These are phyloP conservation scores for Aspergillus brasiliensis DNA, from an alignment of 2,329 filamentous ascomycete species.

Conservation along the genomic window DNA sequence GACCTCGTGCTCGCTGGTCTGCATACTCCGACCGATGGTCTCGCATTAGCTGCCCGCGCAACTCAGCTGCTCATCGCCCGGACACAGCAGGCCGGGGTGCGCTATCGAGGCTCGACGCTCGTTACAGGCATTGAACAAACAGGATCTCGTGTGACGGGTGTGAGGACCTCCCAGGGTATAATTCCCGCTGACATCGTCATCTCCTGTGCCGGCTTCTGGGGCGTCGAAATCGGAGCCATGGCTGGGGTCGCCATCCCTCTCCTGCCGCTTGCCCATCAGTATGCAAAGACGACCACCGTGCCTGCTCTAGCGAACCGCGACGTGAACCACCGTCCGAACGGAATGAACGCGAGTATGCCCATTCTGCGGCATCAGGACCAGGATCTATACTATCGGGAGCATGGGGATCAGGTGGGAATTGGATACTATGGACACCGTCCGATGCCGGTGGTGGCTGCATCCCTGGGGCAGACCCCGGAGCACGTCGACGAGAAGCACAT, in stretches of 20 bases:
- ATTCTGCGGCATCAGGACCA: constrained; percentile 66
- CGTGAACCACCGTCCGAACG: constrained; percentile 48
- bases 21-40: constrained; percentile 62
- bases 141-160: constrained; percentile 57
- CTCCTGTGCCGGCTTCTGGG: constrained; percentile 68
- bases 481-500: constrained; percentile 62
- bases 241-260: constrained; percentile 60
- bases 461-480: constrained; percentile 55
- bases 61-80: constrained; percentile 63
- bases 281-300: constrained; percentile 62
- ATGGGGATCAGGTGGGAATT: constrained; percentile 64
- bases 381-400: constrained; percentile 66
- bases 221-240: constrained; percentile 66
- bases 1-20: constrained; percentile 60
- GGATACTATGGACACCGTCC: constrained; percentile 66
- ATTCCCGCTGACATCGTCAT: constrained; percentile 63
- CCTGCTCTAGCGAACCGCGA: constrained; percentile 45
- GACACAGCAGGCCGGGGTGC: constrained; percentile 60
- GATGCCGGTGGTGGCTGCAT: constrained; percentile 60
- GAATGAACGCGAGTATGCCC: constrained; percentile 52
- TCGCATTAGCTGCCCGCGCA: constrained; percentile 63
- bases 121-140: constrained; percentile 60
- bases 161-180: constrained; percentile 51
- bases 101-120: constrained; percentile 57
- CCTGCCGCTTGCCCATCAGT: constrained; percentile 64